Evolutionary conservation across 805 yeast genomes (phyloP).

Genomic region (Brettanomyces nanus): DNA sequence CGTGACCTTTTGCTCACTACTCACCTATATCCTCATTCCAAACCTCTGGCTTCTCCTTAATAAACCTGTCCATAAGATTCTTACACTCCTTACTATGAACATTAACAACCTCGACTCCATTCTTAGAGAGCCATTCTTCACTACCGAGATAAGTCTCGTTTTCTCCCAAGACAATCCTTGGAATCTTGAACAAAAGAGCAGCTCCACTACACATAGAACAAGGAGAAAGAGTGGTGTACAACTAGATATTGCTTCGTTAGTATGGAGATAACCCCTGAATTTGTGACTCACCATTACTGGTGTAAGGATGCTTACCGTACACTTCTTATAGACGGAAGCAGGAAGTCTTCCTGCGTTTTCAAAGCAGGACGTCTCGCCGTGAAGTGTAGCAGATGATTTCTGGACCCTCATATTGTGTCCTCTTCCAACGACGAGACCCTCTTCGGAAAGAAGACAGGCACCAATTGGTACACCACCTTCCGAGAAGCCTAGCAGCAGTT

Average conservation of each 20-base stretch:
- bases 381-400: slow-evolving; percentile 73
- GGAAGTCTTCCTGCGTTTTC: slow-evolving; percentile 88
- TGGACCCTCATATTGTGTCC: slow-evolving; percentile 93
- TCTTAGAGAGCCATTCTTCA: slow-evolving; percentile 57
- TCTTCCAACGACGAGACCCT: slow-evolving; percentile 73
- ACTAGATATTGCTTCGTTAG: slow-evolving; percentile 15
- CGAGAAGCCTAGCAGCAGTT: neutral
- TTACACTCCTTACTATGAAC: slow-evolving; percentile 53
- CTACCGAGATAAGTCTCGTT: slow-evolving; percentile 78
- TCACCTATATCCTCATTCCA: slow-evolving; percentile 80
- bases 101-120: slow-evolving; percentile 70
- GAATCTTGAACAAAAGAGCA: slow-evolving; percentile 77
- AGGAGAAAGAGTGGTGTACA: slow-evolving; percentile 89
- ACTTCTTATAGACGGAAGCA: slow-evolving; percentile 68
- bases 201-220: slow-evolving; percentile 97
- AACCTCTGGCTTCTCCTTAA: slow-evolving; percentile 64
- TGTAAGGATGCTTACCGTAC: slow-evolving; percentile 41
- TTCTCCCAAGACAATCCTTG: slow-evolving; percentile 85
- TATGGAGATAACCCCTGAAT: no score
- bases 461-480: slow-evolving; percentile 37
- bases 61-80: slow-evolving; percentile 69
- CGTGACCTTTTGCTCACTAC: no score
- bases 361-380: slow-evolving; percentile 85
- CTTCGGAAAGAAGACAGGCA: slow-evolving; percentile 62
- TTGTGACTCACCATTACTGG: no score